A percentile compares a stretch with the other conserved stretches of the same genome.
Conservation (phyloP, 2,329 filamentous ascomycete genomes). For the Fusarium secorum region DNA sequence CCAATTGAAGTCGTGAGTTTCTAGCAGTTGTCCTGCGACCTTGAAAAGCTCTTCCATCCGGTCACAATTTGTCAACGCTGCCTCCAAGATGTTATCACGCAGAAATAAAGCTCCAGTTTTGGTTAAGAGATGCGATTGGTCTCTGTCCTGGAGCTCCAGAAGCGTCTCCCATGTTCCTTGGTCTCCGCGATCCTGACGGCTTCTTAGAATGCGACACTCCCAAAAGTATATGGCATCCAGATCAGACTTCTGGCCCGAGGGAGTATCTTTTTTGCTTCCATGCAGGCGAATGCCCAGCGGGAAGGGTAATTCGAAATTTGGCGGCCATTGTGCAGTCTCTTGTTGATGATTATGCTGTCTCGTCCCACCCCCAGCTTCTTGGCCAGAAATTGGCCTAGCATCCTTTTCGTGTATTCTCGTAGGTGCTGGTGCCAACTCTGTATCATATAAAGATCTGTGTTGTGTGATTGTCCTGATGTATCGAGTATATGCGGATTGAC, state of each 20-base stretch:
- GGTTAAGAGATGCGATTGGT: slow-evolving; percentile 32
- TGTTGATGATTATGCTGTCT: slow-evolving; percentile 3
- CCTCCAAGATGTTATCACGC: slow-evolving; percentile 44
- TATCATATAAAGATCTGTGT: slow-evolving; percentile 9
- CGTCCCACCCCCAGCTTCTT: background rate
- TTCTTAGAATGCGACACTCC: slow-evolving; percentile 28
- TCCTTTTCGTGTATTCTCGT: background rate
- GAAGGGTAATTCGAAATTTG: background rate
- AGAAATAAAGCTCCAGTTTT: slow-evolving; percentile 37
- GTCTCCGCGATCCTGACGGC: slow-evolving; percentile 31
- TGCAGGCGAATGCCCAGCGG: slow-evolving; percentile 16
- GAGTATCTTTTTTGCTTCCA: background rate
- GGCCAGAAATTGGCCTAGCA: slow-evolving; percentile 8
- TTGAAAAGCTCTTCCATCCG: slow-evolving; percentile 41
- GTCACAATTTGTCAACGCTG: slow-evolving; percentile 39
- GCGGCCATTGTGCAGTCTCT: slow-evolving; percentile 32
- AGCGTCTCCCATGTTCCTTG: slow-evolving; percentile 44
- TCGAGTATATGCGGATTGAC: slow-evolving; percentile 9
- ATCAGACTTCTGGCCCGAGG: background rate
- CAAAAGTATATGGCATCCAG: slow-evolving; percentile 27
- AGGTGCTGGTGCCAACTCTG: slow-evolving; percentile 29
- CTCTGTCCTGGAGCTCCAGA: slow-evolving; percentile 30
- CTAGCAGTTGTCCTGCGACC: slow-evolving; percentile 47
- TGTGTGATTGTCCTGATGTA: slow-evolving; percentile 2
- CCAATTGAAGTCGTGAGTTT: slow-evolving; percentile 53